Evolutionary conservation across 352 stramenopile genomes (phyloP).

Genomic region (Phytophthora chlamydospora): DNA sequence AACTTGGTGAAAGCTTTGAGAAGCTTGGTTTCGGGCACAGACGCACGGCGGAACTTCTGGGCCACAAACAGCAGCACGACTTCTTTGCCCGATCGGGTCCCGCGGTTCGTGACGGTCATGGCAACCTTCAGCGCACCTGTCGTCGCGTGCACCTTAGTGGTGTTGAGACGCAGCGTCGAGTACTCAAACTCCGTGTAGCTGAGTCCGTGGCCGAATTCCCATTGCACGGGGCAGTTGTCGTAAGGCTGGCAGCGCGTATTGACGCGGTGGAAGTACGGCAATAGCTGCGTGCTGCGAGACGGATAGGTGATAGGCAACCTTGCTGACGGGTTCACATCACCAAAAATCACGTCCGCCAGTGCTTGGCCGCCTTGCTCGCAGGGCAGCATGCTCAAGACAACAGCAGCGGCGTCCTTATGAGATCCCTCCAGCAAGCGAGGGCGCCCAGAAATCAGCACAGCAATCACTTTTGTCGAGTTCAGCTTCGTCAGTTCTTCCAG

Average conservation of each 20-base stretch:
- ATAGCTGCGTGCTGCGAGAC: constrained; percentile 40
- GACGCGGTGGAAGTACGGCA: constrained; percentile 77
- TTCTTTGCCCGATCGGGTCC: constrained; percentile 52
- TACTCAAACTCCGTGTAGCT: constrained; percentile 77
- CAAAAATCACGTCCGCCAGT: constrained; percentile 71
- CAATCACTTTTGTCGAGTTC: constrained; percentile 69
- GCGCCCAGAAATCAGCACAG: constrained; percentile 72
- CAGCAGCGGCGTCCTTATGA: constrained; percentile 53
- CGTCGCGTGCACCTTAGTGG: constrained; percentile 37
- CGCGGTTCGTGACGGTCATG: constrained; percentile 74
- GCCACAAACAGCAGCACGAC: constrained; percentile 77
- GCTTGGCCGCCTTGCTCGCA: constrained; percentile 83
- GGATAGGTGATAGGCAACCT: constrained; percentile 85
- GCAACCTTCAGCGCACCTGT: constrained; percentile 41
- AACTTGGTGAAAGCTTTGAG: constrained; percentile 83
- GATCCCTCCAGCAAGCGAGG: constrained; percentile 60
- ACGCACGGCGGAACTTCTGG: constrained; percentile 52
- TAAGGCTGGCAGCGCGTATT: constrained; percentile 64
- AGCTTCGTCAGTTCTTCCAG: constrained; percentile 58
- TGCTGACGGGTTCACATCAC: constrained; percentile 70
- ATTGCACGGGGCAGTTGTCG: constrained; percentile 62
- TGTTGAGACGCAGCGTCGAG: constrained; percentile 51
- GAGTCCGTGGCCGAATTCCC: constrained; percentile 69
- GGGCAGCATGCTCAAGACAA: constrained; percentile 74
- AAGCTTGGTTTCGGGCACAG: constrained; percentile 74